Percentiles rank a stretch among this genome's conserved stretches.
Conservation (phyloP, 768 basidiomycete genomes). For the Coprinopsis sp. region DNA sequence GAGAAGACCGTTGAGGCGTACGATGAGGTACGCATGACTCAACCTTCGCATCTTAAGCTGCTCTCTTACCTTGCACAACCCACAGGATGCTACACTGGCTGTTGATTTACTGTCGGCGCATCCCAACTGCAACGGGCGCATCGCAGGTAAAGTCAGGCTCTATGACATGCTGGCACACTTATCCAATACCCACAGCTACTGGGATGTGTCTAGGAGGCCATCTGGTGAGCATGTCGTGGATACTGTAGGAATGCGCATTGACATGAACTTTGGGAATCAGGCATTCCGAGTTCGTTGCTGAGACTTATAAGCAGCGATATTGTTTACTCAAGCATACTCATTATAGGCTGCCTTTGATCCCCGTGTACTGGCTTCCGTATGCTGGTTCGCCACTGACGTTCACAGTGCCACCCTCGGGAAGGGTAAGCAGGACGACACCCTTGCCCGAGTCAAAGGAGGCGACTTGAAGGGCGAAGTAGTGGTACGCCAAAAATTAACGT, state of each 20-base stretch:
- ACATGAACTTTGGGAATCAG: conserved; percentile 20
- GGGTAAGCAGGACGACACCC: conserved; percentile 79
- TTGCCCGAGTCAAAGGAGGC: conserved; percentile 66
- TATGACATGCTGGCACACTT: conserved; percentile 1
- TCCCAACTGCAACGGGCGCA: conserved; percentile 85
- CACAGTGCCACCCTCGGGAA: conserved; percentile 85
- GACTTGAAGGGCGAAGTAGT: conserved; percentile 85
- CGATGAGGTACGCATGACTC: conserved; percentile 59
- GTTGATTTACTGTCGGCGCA: conserved; percentile 71
- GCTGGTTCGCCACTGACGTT: conserved; percentile 95
- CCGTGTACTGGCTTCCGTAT: conserved; percentile 78
- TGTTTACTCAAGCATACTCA: neutral
- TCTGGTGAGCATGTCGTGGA: conserved; percentile 42
- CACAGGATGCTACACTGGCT: conserved; percentile 71
- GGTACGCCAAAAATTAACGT: conserved; percentile 39
- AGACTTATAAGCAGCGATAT: too few species aligned
- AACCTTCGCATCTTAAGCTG: neutral
- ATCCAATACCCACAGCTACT: conserved; percentile 48
- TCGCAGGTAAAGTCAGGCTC: conserved; percentile 55
- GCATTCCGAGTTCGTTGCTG: conserved; percentile 39
- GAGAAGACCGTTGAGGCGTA: conserved; percentile 87
- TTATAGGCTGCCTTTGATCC: conserved; percentile 81
- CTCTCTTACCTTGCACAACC: neutral
- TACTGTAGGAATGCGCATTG: neutral
- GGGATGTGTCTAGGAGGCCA: conserved; percentile 93